Evolutionary conservation across 306 rosid species (phyloP).

Genomic region (Canavalia gladiata): DNA sequence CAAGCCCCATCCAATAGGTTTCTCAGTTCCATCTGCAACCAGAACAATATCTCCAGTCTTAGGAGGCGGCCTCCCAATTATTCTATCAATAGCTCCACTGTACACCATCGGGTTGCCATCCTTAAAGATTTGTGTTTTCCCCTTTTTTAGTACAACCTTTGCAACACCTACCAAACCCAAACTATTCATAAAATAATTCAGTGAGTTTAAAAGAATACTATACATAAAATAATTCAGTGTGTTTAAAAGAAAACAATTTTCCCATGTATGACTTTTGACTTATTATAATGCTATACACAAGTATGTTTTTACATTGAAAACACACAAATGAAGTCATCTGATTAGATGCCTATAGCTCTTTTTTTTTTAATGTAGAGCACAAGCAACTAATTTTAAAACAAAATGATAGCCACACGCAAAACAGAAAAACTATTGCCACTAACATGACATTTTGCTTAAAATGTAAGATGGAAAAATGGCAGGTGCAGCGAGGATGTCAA

Average conservation of each 20-base stretch:
- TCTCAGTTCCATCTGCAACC: constrained; percentile 89
- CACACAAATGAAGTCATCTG: not conserved
- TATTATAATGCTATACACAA: not conserved
- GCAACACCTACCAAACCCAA: constrained; percentile 77
- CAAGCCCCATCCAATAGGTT: constrained; percentile 92
- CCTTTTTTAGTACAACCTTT: constrained; percentile 89
- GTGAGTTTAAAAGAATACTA: constrained; percentile 45
- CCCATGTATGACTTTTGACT: constrained; percentile 14
- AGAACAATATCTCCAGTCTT: constrained; percentile 86
- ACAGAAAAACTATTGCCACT: not conserved
- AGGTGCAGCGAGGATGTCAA: not conserved
- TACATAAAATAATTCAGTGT: constrained; percentile 49
- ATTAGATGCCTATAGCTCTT: not conserved
- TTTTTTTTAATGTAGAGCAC: not conserved
- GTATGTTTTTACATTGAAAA: not conserved
- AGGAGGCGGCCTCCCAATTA: constrained; percentile 92
- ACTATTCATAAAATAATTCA: constrained; percentile 52
- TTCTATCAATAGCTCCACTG: constrained; percentile 95
- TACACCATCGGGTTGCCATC: constrained; percentile 98
- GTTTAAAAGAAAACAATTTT: constrained; percentile 31
- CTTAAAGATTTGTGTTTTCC: constrained; percentile 93
- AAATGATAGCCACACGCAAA: not conserved
- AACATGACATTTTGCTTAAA: not conserved
- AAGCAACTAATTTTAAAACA: not conserved
- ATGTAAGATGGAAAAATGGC: not conserved